Base-by-base conservation (phyloP, 202 grass and related monocot genomes). In the Schoenoplectus tabernaemontani region DNA sequence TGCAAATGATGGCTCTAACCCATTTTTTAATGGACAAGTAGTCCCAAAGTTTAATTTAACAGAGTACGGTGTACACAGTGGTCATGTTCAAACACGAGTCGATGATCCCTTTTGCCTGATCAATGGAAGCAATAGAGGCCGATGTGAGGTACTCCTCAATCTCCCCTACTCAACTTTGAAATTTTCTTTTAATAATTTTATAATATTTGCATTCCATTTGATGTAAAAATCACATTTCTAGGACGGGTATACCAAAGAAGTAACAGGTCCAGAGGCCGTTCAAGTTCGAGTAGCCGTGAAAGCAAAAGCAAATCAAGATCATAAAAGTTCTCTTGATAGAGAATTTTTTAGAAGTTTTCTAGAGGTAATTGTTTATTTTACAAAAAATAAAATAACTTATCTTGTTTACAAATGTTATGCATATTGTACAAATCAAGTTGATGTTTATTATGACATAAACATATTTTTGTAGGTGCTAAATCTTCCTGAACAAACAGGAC, bases 191-290 rank as follows among this genome's bases (percentile, higher is more conserved):
- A 30, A 28, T 30, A 47, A 16, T 71, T 42, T 43, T 62, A 26
- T 62, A 41, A 42, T 42, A 76, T n/a, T n/a, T 82, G 4, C 0
- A 53, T 47, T 84, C 8, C 64, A 11, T 81, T 79, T 24, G 38
- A 78, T 61, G 44, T 77, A 16, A n/a, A 70, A 83, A 85, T 88
- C 36, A 32, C 39, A 58, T 33, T 50, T 12, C 12, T 85, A 90
- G 91, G 91, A 93, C 39, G 88, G 88, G 59, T 93, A 85, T 62
- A 93, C 91, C 23, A 93, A 93, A 64, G 91, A 90, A 84, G 82
- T 84, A 7, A 75, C 64, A n/a, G 71, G 86, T 43, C 75, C 75
- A 57, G 86, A 89, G 80, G 84, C 74, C 36, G 86, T 95, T 19
- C 71, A 41, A 26, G 70, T 92, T 51, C 85, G 67, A 67, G 85